Percentiles rank a stretch among this genome's conserved stretches.
These are phyloP conservation scores for Pyricularia sp. DNA, from an alignment of 2,329 filamentous ascomycete species.

Conservation along the genomic window DNA sequence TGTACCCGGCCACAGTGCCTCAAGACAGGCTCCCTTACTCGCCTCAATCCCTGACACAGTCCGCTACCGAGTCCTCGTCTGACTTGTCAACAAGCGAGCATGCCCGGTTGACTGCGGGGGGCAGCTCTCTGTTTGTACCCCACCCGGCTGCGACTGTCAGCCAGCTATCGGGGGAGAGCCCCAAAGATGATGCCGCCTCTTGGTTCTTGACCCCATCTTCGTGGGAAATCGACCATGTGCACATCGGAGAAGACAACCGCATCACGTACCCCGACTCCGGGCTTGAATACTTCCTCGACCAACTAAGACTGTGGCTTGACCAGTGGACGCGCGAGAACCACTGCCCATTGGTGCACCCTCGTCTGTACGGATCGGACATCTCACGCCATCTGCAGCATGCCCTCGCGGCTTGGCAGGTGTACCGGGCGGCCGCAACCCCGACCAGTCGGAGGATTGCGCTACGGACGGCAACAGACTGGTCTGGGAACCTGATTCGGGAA, in stretches of 20 bases:
- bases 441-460: too few relatives aligned
- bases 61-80: not conserved
- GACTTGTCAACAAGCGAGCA: not conserved
- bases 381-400: too few relatives aligned
- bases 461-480: too few relatives aligned
- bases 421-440: too few relatives aligned
- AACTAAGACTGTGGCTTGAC: not conserved
- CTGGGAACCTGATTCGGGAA: too few relatives aligned
- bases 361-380: too few relatives aligned
- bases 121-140: not conserved
- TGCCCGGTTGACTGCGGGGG: not conserved
- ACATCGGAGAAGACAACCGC: too few relatives aligned
- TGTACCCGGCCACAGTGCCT: slow-evolving; percentile 12
- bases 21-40: not conserved
- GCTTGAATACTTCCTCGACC: not conserved
- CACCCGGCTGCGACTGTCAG: not conserved
- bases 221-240: too few relatives aligned
- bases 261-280: not conserved
- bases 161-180: not conserved
- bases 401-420: too few relatives aligned
- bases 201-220: not conserved
- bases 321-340: not conserved
- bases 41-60: not conserved
- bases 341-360: not conserved
- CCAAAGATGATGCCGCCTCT: not conserved